A percentile compares a stretch with the other conserved stretches of the same genome.
Evolutionary conservation across 169 alveolate species (phyloP).

Genomic region (Besnoitia besnoiti): DNA sequence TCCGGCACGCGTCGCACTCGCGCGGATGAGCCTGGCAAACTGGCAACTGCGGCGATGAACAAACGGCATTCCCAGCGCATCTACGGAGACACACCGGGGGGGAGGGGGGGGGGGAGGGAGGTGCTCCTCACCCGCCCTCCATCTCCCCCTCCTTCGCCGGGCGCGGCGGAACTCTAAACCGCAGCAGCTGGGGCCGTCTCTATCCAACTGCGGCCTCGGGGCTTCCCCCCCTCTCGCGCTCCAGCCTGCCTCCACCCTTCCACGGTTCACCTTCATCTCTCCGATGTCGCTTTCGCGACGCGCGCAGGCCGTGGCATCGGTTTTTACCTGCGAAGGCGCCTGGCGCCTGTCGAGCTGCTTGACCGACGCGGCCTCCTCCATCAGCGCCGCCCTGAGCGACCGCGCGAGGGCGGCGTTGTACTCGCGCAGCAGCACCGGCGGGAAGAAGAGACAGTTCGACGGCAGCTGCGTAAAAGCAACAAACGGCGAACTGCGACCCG

Average conservation of each 20-base stretch:
- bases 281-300: background rate
- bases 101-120: too few relatives aligned
- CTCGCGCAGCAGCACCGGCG: background rate
- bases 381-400: background rate
- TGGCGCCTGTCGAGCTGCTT: conserved; percentile 3
- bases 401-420: background rate
- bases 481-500: background rate
- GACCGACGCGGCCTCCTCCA: background rate
- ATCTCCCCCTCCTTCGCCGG: too few relatives aligned
- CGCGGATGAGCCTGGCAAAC: too few relatives aligned
- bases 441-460: conserved; percentile 3
- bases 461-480: background rate
- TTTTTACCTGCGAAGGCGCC: conserved; percentile 12
- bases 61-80: too few relatives aligned
- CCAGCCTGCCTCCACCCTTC: background rate
- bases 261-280: background rate
- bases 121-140: too few relatives aligned
- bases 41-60: too few relatives aligned
- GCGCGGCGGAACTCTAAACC: too few relatives aligned
- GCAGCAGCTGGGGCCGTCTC: too few relatives aligned
- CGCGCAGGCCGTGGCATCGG: background rate
- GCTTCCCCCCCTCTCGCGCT: background rate
- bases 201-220: too few relatives aligned
- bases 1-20: too few relatives aligned
- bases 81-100: too few relatives aligned